A percentile compares a stretch with the other conserved stretches of the same genome.
Evolutionary conservation across 345 rosid species (phyloP).

Genomic region (Euphorbia lathyris): DNA sequence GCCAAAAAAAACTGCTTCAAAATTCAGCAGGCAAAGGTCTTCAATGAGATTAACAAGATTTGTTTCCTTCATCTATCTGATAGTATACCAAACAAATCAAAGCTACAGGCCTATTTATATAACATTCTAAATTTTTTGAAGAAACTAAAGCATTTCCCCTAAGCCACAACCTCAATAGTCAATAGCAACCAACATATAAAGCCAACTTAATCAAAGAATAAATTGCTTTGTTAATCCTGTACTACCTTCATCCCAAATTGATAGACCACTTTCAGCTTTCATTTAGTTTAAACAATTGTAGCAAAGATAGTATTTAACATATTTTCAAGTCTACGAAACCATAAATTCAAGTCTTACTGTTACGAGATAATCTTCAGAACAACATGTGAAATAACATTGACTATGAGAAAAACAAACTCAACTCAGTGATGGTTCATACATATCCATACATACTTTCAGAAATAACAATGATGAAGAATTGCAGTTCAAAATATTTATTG

Average conservation of each 20-base stretch:
- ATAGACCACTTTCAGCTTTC: too few species aligned
- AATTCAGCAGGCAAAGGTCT: too few species aligned
- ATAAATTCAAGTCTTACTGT: background rate
- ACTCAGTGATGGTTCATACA: background rate
- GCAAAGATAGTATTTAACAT: too few species aligned
- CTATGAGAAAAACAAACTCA: background rate
- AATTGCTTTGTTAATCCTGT: background rate
- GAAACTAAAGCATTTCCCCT: background rate
- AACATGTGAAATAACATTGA: background rate
- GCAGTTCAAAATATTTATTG: background rate
- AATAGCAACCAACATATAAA: background rate
- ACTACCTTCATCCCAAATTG: too few species aligned
- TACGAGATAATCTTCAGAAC: background rate
- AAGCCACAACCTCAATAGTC: background rate
- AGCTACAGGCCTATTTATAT: background rate
- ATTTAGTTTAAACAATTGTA: too few species aligned
- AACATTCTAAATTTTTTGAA: too few species aligned
- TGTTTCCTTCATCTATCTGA: too few species aligned
- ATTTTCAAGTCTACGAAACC: background rate
- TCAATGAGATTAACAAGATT: too few species aligned
- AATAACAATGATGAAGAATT: background rate
- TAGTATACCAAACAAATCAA: background rate
- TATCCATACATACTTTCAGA: background rate
- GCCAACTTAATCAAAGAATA: background rate
- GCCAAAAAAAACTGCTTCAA: too few species aligned